Evolutionary conservation across 768 basidiomycete genomes (phyloP).

Genomic region (Sarcodon sp.): DNA sequence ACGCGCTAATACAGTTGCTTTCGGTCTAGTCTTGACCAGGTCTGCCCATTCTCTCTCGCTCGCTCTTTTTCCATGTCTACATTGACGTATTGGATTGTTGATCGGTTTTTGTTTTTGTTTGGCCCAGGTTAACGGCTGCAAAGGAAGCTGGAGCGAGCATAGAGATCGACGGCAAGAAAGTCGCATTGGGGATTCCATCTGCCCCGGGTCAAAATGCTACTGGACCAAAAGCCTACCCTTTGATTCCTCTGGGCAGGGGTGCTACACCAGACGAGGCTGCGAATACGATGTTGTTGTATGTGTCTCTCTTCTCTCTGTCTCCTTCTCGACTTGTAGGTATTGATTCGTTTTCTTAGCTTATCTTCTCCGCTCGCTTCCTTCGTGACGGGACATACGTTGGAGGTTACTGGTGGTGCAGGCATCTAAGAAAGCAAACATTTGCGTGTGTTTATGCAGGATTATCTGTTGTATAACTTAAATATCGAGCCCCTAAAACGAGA

Average conservation of each 20-base stretch:
- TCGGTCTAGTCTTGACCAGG: conserved; percentile 69
- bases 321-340: not conserved
- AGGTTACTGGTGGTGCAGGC: conserved; percentile 73
- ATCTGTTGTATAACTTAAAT: too few species aligned
- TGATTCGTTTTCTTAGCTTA: conserved; percentile 30
- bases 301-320: conserved; percentile 6
- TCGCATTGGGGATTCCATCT: conserved; percentile 65
- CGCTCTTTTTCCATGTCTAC: not conserved
- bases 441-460: too few species aligned
- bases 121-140: conserved; percentile 63
- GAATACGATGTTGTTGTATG: conserved; percentile 63
- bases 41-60: conserved; percentile 15
- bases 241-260: conserved; percentile 57
- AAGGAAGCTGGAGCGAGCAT: conserved; percentile 71
- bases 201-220: conserved; percentile 25
- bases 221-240: conserved; percentile 28
- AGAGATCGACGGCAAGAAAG: conserved; percentile 74
- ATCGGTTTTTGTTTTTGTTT: conserved; percentile 1
- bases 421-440: conserved; percentile 26
- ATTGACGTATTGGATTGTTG: not conserved
- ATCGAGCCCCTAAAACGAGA: too few species aligned
- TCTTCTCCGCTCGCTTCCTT: conserved; percentile 70
- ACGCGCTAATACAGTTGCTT: conserved; percentile 73
- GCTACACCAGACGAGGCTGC: conserved; percentile 70
- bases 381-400: conserved; percentile 73